phyloP scores from a whole-genome alignment of 129 eudicot genomes.

The Chrysanthemum seticuspe region DNA sequence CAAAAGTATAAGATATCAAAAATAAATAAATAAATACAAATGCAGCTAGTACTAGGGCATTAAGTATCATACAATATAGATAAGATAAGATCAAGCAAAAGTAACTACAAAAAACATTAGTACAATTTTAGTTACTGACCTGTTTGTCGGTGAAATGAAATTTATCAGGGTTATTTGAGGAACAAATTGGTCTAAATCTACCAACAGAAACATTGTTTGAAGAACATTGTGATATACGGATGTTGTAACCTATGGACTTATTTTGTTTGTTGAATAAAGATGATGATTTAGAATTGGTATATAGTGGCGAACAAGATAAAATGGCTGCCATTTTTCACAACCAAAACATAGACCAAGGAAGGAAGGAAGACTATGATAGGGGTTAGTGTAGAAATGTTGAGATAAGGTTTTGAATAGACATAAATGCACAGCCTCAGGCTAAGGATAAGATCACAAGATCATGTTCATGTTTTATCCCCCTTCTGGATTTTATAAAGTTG shows the following conservation, averaged over 20 bases:
- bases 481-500: neutral
- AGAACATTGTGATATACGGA: slow-evolving; percentile 17
- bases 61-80: neutral
- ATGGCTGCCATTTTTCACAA: slow-evolving; percentile 41
- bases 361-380: neutral
- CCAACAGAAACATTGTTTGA: slow-evolving; percentile 21
- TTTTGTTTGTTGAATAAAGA: slow-evolving; percentile 17
- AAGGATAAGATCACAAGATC: slow-evolving; percentile 48
- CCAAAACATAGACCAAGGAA: neutral
- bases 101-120: neutral
- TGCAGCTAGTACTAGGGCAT: neutral
- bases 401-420: slow-evolving; percentile 44
- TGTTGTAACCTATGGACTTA: slow-evolving; percentile 24
- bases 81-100: neutral
- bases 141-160: slow-evolving; percentile 40
- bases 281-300: slow-evolving; percentile 24
- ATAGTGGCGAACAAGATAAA: slow-evolving; percentile 49
- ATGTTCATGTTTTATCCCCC: neutral
- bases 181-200: slow-evolving; percentile 40
- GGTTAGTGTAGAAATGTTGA: slow-evolving; percentile 24
- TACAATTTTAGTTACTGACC: slow-evolving; percentile 26
- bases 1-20: no score
- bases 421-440: slow-evolving; percentile 42
- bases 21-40: neutral
- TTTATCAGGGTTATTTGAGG: slow-evolving; percentile 33